phyloP scores from a whole-genome alignment of 2,329 filamentous ascomycete genomes.

The Monilinia vaccinii-corymbosi region DNA sequence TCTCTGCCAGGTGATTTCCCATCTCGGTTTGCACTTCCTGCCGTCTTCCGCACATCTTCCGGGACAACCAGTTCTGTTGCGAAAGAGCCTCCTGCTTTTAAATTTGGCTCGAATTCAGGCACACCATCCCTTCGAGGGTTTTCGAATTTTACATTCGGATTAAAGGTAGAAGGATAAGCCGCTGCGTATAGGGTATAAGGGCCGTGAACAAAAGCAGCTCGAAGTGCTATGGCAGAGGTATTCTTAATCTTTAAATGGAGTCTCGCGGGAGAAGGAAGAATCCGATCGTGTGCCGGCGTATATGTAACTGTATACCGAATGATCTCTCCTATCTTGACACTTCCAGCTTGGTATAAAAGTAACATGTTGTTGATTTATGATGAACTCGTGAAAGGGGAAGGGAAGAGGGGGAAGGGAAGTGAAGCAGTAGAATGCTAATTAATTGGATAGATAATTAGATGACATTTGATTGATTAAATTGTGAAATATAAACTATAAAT shows the following conservation, averaged over 20 bases:
- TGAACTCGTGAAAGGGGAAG: not conserved
- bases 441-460: no score
- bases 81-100: slow-evolving; percentile 90
- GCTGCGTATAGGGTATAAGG: slow-evolving; percentile 86
- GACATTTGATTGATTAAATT: no score
- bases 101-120: slow-evolving; percentile 89
- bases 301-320: slow-evolving; percentile 90
- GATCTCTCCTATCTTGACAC: slow-evolving; percentile 88
- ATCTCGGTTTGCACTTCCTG: slow-evolving; percentile 39
- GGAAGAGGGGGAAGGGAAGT: no score
- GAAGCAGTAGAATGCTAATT: no score
- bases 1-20: slow-evolving; percentile 31
- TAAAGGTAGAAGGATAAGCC: slow-evolving; percentile 74
- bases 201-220: slow-evolving; percentile 92
- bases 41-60: slow-evolving; percentile 61
- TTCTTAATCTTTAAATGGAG: slow-evolving; percentile 87
- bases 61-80: slow-evolving; percentile 72
- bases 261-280: slow-evolving; percentile 72
- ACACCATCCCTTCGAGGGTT: slow-evolving; percentile 61
- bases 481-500: no score
- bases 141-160: slow-evolving; percentile 71
- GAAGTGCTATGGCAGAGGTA: slow-evolving; percentile 78
- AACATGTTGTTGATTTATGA: slow-evolving; percentile 53
- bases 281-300: slow-evolving; percentile 78
- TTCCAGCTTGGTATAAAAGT: slow-evolving; percentile 81